Evolutionary conservation across 139 green algal genomes (phyloP).

Genomic region (Cymbomonas tetramitiformis): DNA sequence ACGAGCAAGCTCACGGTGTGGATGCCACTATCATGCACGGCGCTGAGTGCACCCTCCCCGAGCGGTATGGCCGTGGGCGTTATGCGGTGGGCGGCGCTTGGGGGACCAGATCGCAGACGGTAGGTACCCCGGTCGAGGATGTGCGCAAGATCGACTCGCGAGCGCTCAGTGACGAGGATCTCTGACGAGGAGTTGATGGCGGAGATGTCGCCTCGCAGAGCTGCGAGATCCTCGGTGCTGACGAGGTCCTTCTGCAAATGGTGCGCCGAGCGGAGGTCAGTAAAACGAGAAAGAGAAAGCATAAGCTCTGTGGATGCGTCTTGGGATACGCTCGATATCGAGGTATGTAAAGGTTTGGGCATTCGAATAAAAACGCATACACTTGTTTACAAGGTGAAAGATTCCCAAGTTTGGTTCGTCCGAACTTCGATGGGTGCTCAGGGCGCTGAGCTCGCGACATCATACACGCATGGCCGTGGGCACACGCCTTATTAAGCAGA

Average conservation of each 20-base stretch:
- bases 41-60: not conserved
- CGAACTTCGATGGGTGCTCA: no score
- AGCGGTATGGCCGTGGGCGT: not conserved
- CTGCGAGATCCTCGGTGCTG: not conserved
- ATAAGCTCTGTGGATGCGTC: no score
- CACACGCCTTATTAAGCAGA: slow-evolving; percentile 24
- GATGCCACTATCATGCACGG: slow-evolving; percentile 2
- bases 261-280: no score
- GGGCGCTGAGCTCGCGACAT: no score
- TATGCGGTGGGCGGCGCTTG: not conserved
- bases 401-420: no score
- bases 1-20: not conserved
- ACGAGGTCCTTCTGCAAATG: no score
- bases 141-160: slow-evolving; percentile 1
- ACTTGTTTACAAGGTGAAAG: no score
- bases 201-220: not conserved
- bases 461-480: no score
- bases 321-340: no score
- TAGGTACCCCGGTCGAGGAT: slow-evolving; percentile 12
- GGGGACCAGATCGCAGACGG: not conserved
- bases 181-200: slow-evolving; percentile 14
- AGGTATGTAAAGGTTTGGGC: no score
- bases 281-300: no score
- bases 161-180: slow-evolving; percentile 9
- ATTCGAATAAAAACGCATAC: no score